Evolutionary conservation across 495 filamentous ascomycete species (phyloP), one percentile per base, ranked within the genome.

Genomic region (Neurospora sp.): DNA sequence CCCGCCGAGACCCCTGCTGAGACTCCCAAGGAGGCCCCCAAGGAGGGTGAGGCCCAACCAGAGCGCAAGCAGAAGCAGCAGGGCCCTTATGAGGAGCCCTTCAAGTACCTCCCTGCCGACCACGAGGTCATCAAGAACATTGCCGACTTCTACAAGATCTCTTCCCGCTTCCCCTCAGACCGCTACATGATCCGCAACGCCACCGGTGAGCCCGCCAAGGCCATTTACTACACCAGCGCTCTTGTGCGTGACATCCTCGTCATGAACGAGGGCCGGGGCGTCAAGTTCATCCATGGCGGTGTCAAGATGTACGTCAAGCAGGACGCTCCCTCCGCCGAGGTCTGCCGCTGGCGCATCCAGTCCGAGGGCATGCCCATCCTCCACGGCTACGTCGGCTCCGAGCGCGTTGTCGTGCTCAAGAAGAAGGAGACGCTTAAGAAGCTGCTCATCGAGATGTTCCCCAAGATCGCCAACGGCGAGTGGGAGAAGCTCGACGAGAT

Each of bases 281-380:
- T 98, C 82, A 97, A 94, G 82, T 98, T 99, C 79, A 91, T 98
- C 45, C 96, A 99, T 82, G 94, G 92, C 73, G 96, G 96, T 74
- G 93, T 99, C 37, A 97, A 97, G 84, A 97, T 98, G 90, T 98
- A 97, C 81, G 93, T 98, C 82, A 96, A 95, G 83, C 96, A 99
- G 78, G 94, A 98, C 77, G 92, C 92, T 0, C 95, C 97, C 76
- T 90, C 89, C 36, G 89, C 87, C 59, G 91, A 92, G 54, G 91
- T 94, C 24, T 97, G 94, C 84, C 88, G 90, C 42, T 99, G 96
- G 96, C 89, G 96, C 21, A 95, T 99, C 76, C 96, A 99, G 86
- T 92, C 89, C 28, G 96, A 99, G 80, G 96, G 96, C 0, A 86
- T 99, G 83, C 89, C 90, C 15, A 92, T 98, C 71, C 84, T 96